Conservation (phyloP, 1,284 basidiomycete species). For the Phellopilus nigrolimitatus region DNA sequence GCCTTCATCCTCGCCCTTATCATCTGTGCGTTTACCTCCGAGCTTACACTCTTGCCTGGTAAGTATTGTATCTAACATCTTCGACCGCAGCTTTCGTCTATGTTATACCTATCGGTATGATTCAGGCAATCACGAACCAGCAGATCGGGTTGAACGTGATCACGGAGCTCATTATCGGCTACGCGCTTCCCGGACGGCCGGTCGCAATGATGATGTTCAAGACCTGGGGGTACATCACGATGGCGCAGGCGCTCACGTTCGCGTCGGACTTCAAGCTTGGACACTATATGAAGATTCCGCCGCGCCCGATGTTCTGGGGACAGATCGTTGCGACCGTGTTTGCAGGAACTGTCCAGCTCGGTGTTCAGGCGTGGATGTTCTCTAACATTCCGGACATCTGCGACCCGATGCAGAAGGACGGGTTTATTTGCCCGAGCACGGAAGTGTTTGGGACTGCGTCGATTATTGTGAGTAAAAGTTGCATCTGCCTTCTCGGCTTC, state of each 20-base stretch:
- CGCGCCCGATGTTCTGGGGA: slow-evolving; percentile 32
- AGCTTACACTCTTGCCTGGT: slow-evolving; percentile 24
- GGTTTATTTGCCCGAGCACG: slow-evolving; percentile 34
- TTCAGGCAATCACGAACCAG: slow-evolving; percentile 59
- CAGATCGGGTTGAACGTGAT: slow-evolving; percentile 56
- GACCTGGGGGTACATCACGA: slow-evolving; percentile 42
- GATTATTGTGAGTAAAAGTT: slow-evolving; percentile 32
- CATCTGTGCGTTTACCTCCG: slow-evolving; percentile 31
- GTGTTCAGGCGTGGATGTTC: slow-evolving; percentile 45
- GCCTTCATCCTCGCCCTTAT: slow-evolving; percentile 45
- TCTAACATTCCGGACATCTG: slow-evolving; percentile 33
- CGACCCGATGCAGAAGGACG: slow-evolving; percentile 29
- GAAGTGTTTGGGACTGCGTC: slow-evolving; percentile 37
- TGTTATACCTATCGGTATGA: slow-evolving; percentile 63
- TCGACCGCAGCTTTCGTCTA: slow-evolving; percentile 59
- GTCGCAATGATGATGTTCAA: slow-evolving; percentile 48
- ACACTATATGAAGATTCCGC: slow-evolving; percentile 39
- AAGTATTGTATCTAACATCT: slow-evolving; percentile 31
- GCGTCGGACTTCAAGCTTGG: slow-evolving; percentile 35
- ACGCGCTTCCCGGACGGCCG: slow-evolving; percentile 41
- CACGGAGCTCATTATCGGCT: slow-evolving; percentile 47
- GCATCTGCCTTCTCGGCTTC: not conserved
- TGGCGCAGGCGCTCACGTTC: slow-evolving; percentile 34
- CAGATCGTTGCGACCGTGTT: slow-evolving; percentile 42
- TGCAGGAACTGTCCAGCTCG: slow-evolving; percentile 36